phyloP scores from a whole-genome alignment of 441 rosid species.

The Capsella rubella region DNA sequence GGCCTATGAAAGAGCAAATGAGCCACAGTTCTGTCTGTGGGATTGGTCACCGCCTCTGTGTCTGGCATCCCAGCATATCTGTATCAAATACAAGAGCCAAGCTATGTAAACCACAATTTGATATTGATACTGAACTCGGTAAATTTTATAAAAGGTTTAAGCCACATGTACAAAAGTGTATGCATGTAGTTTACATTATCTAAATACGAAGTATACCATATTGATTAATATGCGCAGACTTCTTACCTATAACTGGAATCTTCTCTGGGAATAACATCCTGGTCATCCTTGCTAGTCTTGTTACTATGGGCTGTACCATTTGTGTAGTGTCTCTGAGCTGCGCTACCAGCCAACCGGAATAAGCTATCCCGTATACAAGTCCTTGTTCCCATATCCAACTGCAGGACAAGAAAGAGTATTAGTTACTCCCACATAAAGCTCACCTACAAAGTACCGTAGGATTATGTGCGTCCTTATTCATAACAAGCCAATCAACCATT shows the following conservation, averaged over 20 bases:
- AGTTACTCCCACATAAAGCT: conserved; percentile 43
- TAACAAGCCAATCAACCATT: conserved; percentile 32
- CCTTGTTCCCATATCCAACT: conserved; percentile 83
- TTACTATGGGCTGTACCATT: conserved; percentile 63
- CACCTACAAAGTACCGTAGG: conserved; percentile 15
- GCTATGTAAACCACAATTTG: conserved; percentile 25
- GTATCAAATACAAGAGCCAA: conserved; percentile 36
- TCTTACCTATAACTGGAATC: conserved; percentile 64
- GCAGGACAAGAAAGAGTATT: conserved; percentile 48
- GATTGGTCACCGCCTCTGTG: conserved; percentile 88
- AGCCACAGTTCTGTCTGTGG: conserved; percentile 88
- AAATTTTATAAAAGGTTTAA: conserved; percentile 17
- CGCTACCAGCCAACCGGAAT: conserved; percentile 93
- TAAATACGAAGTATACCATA: background rate
- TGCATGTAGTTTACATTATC: conserved; percentile 22
- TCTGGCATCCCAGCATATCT: conserved; percentile 59
- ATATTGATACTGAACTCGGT: conserved; percentile 2
- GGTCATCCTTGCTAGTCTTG: conserved; percentile 61
- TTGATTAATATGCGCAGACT: conserved; percentile 25
- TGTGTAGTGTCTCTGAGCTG: conserved; percentile 70
- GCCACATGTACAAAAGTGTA: conserved; percentile 14
- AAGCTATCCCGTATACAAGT: conserved; percentile 94
- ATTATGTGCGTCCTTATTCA: conserved; percentile 14
- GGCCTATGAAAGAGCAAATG: conserved; percentile 92
- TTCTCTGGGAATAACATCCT: conserved; percentile 51